Evolutionary conservation across 345 rosid genomes (phyloP).

Genomic region (Syzygium aromaticum): DNA sequence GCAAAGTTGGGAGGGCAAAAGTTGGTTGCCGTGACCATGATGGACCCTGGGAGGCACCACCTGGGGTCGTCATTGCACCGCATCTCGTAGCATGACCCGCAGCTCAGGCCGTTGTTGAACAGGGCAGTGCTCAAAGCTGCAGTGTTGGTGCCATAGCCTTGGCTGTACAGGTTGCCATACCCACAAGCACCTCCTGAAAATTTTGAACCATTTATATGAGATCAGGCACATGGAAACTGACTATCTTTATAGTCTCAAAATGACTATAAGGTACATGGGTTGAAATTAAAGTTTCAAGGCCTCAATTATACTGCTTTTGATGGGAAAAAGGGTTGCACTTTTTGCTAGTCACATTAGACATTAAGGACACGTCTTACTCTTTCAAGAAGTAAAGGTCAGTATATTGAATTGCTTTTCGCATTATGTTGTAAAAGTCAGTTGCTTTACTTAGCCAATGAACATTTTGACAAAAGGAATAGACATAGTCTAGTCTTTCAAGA

Average conservation of each 20-base stretch:
- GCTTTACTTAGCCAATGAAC: background rate
- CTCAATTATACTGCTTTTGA: background rate
- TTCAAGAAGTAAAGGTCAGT: background rate
- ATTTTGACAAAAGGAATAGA: background rate
- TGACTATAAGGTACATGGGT: background rate
- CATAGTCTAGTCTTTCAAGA: background rate
- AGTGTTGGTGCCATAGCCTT: constrained; percentile 77
- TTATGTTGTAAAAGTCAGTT: background rate
- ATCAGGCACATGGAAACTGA: background rate
- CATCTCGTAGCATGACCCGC: constrained; percentile 69
- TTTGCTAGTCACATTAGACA: background rate
- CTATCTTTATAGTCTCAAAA: background rate
- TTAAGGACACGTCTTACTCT: background rate
- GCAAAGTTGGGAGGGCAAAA: constrained; percentile 87
- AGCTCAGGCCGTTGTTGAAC: constrained; percentile 67
- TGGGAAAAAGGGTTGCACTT: background rate
- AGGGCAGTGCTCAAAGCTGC: constrained; percentile 70
- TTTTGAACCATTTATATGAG: background rate
- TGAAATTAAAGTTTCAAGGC: background rate
- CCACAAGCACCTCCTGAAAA: constrained; percentile 59
- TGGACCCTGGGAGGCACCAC: constrained; percentile 59
- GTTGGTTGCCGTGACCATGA: constrained; percentile 69
- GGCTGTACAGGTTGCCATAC: constrained; percentile 57
- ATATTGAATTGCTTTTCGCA: background rate
- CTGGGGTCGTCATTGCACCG: constrained; percentile 46